phyloP scores from a whole-genome alignment of 768 basidiomycete species.

The Asterophora parasitica region DNA sequence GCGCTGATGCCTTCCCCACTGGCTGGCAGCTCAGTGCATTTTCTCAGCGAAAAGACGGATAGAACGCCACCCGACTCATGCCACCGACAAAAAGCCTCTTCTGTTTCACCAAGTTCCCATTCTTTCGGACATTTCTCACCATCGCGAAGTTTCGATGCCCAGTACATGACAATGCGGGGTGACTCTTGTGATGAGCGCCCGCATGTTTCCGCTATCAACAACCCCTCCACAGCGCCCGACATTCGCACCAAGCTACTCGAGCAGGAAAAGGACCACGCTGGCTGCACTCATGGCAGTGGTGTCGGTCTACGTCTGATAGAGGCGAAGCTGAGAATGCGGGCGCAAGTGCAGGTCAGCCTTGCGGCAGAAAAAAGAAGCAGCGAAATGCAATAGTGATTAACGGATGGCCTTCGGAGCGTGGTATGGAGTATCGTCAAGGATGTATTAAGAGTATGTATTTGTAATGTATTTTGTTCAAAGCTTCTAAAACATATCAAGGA shows the following conservation, averaged over 20 bases:
- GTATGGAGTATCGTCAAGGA: background rate
- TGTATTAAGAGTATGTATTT: conserved; percentile 5
- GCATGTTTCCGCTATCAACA: conserved; percentile 9
- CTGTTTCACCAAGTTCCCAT: conserved; percentile 2
- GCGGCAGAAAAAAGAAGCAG: conserved; percentile 35
- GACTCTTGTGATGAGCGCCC: conserved; percentile 15
- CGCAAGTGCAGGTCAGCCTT: conserved; percentile 43
- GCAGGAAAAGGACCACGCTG: conserved; percentile 35
- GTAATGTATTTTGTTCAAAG: background rate
- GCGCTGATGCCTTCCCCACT: too few relatives aligned
- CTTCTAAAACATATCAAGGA: background rate
- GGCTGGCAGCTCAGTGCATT: too few relatives aligned
- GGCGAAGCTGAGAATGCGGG: conserved; percentile 41
- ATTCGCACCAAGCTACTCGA: conserved; percentile 36
- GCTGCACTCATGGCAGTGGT: background rate
- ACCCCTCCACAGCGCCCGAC: conserved; percentile 15
- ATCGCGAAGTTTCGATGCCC: conserved; percentile 4
- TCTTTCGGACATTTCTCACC: conserved; percentile 6
- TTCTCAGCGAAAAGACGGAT: too few relatives aligned
- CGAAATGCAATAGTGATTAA: background rate
- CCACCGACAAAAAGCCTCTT: conserved; percentile 1
- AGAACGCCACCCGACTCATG: too few relatives aligned
- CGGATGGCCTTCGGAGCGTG: background rate
- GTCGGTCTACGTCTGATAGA: conserved; percentile 30
- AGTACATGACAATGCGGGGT: conserved; percentile 9